phyloP scores from a whole-genome alignment of 2,329 filamentous ascomycete genomes.

The Exophiala sideris region DNA sequence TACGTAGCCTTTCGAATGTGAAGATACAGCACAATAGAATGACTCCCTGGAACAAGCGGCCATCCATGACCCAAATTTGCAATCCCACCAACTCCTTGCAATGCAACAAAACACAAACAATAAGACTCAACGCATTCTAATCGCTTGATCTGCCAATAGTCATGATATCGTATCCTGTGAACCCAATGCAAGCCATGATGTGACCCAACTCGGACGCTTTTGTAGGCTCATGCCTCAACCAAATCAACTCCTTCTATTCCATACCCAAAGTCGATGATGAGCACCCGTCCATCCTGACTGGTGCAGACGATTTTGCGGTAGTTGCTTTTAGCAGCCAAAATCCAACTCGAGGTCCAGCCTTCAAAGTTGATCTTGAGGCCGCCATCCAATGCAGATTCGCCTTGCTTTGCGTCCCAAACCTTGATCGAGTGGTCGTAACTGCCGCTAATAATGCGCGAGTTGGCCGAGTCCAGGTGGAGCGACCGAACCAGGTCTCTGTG shows the following conservation, averaged over 20 bases:
- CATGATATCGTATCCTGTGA: constrained; percentile 14
- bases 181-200: constrained; percentile 8
- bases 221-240: constrained; percentile 37
- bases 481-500: constrained; percentile 85
- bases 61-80: not conserved
- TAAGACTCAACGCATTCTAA: not conserved
- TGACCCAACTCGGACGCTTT: not conserved
- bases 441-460: constrained; percentile 81
- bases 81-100: constrained; percentile 17
- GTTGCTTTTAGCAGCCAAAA: constrained; percentile 91
- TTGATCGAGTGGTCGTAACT: constrained; percentile 96
- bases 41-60: not conserved
- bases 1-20: too few relatives aligned
- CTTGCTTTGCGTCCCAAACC: constrained; percentile 83
- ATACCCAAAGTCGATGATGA: constrained; percentile 89
- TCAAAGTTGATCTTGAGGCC: constrained; percentile 77
- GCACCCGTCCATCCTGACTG: constrained; percentile 85
- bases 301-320: constrained; percentile 93
- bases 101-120: constrained; percentile 1
- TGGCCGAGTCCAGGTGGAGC: constrained; percentile 83
- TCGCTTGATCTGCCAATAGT: constrained; percentile 4
- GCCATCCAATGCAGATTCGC: constrained; percentile 75
- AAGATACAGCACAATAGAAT: not conserved
- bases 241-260: constrained; percentile 53
- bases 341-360: constrained; percentile 96